phyloP scores from a whole-genome alignment of 2,329 filamentous ascomycete genomes.

The Stachybotrys elegans region DNA sequence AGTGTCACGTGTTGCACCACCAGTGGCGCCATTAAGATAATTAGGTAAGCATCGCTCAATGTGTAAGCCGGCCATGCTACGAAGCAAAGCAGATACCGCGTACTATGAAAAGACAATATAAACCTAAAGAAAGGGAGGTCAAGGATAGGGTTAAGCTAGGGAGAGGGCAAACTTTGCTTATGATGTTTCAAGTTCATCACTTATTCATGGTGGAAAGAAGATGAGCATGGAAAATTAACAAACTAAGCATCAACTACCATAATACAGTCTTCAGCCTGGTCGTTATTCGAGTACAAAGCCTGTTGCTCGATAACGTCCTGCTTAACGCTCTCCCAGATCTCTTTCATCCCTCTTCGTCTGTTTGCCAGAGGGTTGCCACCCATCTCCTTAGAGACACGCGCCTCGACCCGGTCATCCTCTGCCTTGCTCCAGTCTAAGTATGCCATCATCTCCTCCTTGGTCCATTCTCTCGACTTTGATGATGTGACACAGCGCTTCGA shows the following conservation, averaged over 20 bases:
- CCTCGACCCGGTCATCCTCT: slow-evolving; percentile 9
- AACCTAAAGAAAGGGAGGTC: slow-evolving; percentile 3
- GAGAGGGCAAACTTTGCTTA: slow-evolving; percentile 4
- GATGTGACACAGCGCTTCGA: slow-evolving; percentile 9
- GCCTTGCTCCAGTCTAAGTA: slow-evolving; percentile 17
- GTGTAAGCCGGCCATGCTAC: background rate
- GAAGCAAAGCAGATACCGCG: background rate
- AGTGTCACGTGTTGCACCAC: background rate
- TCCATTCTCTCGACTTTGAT: slow-evolving; percentile 11
- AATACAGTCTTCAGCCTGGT: slow-evolving; percentile 3
- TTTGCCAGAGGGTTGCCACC: slow-evolving; percentile 1
- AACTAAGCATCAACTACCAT: slow-evolving; percentile 1
- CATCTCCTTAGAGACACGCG: slow-evolving; percentile 1
- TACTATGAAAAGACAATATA: slow-evolving; percentile 3
- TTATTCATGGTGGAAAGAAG: slow-evolving; percentile 1
- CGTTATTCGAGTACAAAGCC: slow-evolving; percentile 2
- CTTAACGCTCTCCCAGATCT: slow-evolving; percentile 4
- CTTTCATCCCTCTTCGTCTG: slow-evolving; percentile 3
- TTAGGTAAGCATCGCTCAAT: background rate
- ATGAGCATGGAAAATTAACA: background rate
- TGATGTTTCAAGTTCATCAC: slow-evolving; percentile 3
- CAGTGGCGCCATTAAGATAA: background rate
- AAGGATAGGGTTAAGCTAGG: slow-evolving; percentile 2
- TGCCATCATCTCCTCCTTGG: slow-evolving; percentile 17
- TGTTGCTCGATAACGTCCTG: background rate